Evolutionary conservation across 2,329 filamentous ascomycete genomes (phyloP), one percentile per base, ranked within the genome.

Genomic region (Botrytis aclada): DNA sequence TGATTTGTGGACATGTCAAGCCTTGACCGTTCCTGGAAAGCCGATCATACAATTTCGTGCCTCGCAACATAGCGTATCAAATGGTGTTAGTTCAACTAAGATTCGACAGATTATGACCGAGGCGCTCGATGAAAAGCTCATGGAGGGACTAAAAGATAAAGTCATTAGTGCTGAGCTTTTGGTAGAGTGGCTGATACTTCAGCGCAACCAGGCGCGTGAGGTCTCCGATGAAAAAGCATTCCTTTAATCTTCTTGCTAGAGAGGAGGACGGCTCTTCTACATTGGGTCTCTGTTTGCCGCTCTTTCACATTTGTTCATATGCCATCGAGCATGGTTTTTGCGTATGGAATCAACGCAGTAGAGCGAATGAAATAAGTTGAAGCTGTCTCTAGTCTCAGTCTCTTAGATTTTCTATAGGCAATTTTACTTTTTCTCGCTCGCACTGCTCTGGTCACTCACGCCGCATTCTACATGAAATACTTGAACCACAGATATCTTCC

Each of bases 1-100:
- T 22, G 9, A 41, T 6, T 9, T 67, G 3, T 67, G 65, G 64
- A 29, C 2, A 22, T 56, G 34, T 18, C 18, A 32, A 10, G 25
- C 65, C 7, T 41, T 41, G 34, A 67, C 45, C 5, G 18, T 56
- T 3, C 3, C 34, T 41, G 18, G 18, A 41, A 67, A 41, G 3
- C 65, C 45, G 7, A 56, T 29, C 0, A 67, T 67, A 8, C 16
- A 41, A 9, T 67, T 67, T 3, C 65, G 65, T 41, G 65, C 65
- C 18, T 67, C 65, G 0, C 34, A 67, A 5, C 29, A 20, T 6
- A 67, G 65, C 25, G 47, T 34, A 5, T 67, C 65, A 18, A 67
- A 67, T 25, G 65, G 65, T 10, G 25, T 67, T 41, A 67, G 65
- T 22, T 67, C 65, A 25, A 67, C 65, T 2, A 67, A 67, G 16